phyloP scores from a whole-genome alignment of 164 flowering plant species.

The Berberis vulgaris region DNA sequence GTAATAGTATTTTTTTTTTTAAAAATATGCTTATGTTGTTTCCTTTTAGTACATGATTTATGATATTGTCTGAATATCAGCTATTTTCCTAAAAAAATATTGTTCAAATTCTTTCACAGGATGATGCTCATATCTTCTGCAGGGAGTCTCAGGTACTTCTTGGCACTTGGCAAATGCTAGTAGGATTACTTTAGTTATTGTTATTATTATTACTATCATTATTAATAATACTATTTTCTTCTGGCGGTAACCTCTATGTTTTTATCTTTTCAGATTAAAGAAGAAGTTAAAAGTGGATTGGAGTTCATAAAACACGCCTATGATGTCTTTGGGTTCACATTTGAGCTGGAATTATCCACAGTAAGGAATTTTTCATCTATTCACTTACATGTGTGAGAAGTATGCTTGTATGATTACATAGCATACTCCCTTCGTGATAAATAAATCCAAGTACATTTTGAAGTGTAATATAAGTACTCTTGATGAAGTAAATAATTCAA shows the following conservation, averaged over 20 bases:
- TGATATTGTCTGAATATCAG: too few species aligned
- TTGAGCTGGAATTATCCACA: constrained; percentile 92
- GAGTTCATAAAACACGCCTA: constrained; percentile 72
- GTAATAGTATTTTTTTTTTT: too few species aligned
- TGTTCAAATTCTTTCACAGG: constrained; percentile 37
- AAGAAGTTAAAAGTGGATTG: constrained; percentile 75
- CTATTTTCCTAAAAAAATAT: neutral
- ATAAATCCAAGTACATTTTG: too few species aligned
- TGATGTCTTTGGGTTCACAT: constrained; percentile 81
- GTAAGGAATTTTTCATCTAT: constrained; percentile 26
- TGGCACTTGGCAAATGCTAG: neutral
- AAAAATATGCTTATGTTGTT: too few species aligned
- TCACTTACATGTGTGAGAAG: too few species aligned
- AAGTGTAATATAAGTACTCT: too few species aligned
- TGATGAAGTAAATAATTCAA: too few species aligned
- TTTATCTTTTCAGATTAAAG: constrained; percentile 58
- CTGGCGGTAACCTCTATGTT: neutral
- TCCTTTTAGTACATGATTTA: too few species aligned
- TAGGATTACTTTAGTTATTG: neutral
- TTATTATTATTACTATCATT: too few species aligned
- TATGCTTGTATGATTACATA: too few species aligned
- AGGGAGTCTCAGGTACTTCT: constrained; percentile 68
- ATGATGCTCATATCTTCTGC: constrained; percentile 99
- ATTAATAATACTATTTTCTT: neutral
- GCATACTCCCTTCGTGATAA: too few species aligned